Conservation (phyloP, 768 basidiomycete species). For the Serendipita sp. region DNA sequence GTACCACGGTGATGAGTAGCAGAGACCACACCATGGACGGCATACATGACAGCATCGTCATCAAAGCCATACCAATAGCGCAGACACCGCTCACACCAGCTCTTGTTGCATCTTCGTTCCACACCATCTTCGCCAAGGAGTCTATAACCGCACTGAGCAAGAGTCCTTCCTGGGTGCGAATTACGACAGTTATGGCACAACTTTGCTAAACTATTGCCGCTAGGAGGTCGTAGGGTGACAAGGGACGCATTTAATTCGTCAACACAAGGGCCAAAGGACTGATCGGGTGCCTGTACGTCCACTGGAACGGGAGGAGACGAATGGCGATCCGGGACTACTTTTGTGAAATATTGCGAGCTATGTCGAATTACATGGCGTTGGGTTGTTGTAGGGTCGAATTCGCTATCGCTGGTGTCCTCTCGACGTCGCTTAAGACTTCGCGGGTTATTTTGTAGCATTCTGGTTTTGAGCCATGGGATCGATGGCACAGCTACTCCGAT, state of each 20-base stretch:
- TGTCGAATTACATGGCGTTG: no score
- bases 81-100: background rate
- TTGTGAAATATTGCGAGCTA: no score
- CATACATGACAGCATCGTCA: background rate
- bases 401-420: no score
- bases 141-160: background rate
- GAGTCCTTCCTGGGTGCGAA: background rate
- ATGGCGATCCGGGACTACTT: no score
- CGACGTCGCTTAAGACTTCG: no score
- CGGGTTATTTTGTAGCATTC: no score
- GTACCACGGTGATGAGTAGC: background rate
- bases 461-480: no score
- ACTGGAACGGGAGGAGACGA: no score
- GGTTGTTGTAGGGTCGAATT: no score
- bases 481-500: no score
- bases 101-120: background rate
- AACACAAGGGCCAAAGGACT: background rate
- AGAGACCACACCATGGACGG: no score
- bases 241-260: background rate
- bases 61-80: background rate
- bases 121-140: background rate
- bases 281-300: background rate
- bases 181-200: background rate
- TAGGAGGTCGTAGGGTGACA: background rate
- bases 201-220: background rate